Percentiles rank a stretch among this genome's conserved stretches.
phyloP scores from a whole-genome alignment of 2,329 filamentous ascomycete species.

The Akanthomyces muscarius region DNA sequence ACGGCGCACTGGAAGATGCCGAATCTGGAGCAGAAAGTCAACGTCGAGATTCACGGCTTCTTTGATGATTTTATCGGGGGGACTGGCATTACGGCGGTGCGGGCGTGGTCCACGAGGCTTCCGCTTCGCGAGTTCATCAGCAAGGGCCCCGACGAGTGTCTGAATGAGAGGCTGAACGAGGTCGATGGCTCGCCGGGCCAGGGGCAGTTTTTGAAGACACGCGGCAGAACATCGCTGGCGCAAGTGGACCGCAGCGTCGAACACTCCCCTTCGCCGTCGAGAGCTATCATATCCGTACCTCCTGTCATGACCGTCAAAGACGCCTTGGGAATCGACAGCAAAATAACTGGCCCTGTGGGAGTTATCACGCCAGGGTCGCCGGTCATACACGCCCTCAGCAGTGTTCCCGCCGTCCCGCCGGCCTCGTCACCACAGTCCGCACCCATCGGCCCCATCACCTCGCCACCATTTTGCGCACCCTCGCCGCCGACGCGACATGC shows the following conservation, averaged over 20 bases:
- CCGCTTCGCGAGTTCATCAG: conserved; percentile 51
- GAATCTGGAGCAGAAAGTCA: conserved; percentile 48
- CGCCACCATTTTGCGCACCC: conserved; percentile 24
- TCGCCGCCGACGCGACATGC: conserved; percentile 27
- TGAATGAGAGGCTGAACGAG: conserved; percentile 49
- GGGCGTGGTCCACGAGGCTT: conserved; percentile 49
- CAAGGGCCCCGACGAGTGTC: conserved; percentile 52
- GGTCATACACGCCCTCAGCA: conserved; percentile 29
- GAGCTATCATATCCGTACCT: background rate
- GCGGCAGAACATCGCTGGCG: conserved; percentile 27
- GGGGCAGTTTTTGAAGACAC: conserved; percentile 26
- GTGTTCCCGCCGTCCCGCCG: background rate
- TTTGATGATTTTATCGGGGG: conserved; percentile 49
- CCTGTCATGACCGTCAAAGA: conserved; percentile 25
- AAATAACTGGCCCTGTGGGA: conserved; percentile 14
- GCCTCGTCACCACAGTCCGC: conserved; percentile 24
- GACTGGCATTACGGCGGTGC: conserved; percentile 28
- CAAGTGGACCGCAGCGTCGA: background rate
- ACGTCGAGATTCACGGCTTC: conserved; percentile 55
- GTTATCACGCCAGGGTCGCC: conserved; percentile 29
- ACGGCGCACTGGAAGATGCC: conserved; percentile 16
- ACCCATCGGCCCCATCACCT: conserved; percentile 24
- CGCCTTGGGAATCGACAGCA: conserved; percentile 32
- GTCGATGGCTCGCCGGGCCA: conserved; percentile 31
- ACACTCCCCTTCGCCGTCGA: conserved; percentile 9